Conservation (phyloP, 2,329 filamentous ascomycete species). For the Fusarium sp. region DNA sequence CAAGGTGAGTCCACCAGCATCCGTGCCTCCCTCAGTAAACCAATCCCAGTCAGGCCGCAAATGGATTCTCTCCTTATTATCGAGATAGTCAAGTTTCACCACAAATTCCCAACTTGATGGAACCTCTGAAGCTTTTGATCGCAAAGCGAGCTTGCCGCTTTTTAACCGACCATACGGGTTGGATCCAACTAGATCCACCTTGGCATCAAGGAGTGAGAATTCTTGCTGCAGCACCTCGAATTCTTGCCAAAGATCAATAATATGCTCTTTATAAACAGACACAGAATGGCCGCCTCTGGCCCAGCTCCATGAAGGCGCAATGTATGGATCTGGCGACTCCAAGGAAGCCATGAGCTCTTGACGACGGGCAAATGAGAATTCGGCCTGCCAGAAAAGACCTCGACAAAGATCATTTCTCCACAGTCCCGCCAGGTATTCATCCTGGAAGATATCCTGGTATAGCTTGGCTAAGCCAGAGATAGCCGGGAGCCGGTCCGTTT, state of each 20-base stretch:
- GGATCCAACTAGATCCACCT: not conserved
- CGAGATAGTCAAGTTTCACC: not conserved
- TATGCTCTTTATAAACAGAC: accelerated
- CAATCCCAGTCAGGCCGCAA: not conserved
- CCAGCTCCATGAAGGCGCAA: not conserved
- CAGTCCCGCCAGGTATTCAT: conserved; percentile 1
- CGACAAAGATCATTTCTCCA: conserved; percentile 5
- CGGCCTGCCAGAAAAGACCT: not conserved
- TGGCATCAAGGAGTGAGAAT: not conserved
- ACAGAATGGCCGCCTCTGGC: not conserved
- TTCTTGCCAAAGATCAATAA: not conserved
- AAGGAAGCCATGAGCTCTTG: not conserved
- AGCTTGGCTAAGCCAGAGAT: not conserved
- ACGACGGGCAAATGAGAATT: not conserved
- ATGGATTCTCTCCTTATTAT: not conserved
- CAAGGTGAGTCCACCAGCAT: not conserved
- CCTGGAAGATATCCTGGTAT: not conserved
- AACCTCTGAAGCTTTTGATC: not conserved
- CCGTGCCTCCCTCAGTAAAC: not conserved
- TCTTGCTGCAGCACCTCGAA: not conserved
- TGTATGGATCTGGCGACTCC: not conserved
- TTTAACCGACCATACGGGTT: not conserved
- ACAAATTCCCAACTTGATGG: not conserved
- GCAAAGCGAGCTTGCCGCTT: not conserved
- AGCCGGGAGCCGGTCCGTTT: conserved; percentile 1